phyloP scores from a whole-genome alignment of 352 stramenopile species.

The Plasmopara halstedii region DNA sequence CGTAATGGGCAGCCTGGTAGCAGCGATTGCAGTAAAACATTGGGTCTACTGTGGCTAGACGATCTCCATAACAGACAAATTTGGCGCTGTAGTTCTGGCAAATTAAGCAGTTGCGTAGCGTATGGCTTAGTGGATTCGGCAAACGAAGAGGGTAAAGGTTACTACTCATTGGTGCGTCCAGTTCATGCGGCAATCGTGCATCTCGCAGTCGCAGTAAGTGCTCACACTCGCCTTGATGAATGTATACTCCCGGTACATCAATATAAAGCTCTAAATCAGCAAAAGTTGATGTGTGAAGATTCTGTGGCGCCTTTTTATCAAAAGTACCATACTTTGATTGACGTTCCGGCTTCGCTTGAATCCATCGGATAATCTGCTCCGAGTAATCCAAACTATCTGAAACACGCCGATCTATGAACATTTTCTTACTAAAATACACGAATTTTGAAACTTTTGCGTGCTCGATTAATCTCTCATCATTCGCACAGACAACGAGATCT shows the following conservation, averaged over 20 bases:
- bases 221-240: constrained; percentile 75
- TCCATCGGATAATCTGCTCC: constrained; percentile 43
- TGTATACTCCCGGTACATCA: constrained; percentile 53
- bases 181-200: constrained; percentile 45
- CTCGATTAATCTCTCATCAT: constrained; percentile 46
- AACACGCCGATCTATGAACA: constrained; percentile 49
- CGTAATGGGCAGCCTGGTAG: constrained; percentile 61
- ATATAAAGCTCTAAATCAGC: constrained; percentile 43
- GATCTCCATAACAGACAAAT: constrained; percentile 70
- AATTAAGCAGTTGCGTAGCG: constrained; percentile 62
- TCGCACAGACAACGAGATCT: constrained; percentile 55
- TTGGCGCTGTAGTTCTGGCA: constrained; percentile 74
- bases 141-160: constrained; percentile 54
- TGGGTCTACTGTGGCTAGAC: constrained; percentile 48
- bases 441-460: constrained; percentile 40
- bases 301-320: constrained; percentile 1
- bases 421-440: constrained; percentile 48
- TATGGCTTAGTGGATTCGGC: constrained; percentile 35
- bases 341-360: constrained; percentile 29
- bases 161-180: constrained; percentile 26
- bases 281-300: constrained; percentile 44
- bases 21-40: constrained; percentile 79
- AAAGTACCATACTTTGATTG: constrained; percentile 23
- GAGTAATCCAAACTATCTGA: constrained; percentile 44
- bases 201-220: constrained; percentile 61